Evolutionary conservation across 2,329 filamentous ascomycete species (phyloP).

Genomic region (Pestalotiopsis sp.): DNA sequence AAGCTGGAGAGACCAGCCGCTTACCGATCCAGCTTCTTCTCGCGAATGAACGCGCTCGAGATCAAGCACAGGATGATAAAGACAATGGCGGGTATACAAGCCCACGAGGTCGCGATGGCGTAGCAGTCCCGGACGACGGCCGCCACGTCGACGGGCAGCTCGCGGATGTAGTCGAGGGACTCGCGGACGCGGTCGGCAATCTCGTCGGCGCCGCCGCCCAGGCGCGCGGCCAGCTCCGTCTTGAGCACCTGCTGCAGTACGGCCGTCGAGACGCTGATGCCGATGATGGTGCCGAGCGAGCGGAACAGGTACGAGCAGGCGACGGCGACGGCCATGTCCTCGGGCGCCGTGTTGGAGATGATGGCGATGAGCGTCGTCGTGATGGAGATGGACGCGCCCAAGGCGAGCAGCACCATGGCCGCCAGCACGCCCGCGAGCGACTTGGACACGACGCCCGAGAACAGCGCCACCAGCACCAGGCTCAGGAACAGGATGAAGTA

Average conservation of each 20-base stretch:
- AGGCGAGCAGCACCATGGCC: conserved; percentile 53
- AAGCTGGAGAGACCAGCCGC: neutral
- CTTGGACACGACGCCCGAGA: conserved; percentile 52
- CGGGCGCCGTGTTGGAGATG: conserved; percentile 66
- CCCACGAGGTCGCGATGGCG: conserved; percentile 44
- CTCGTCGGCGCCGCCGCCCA: conserved; percentile 60
- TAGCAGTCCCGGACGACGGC: conserved; percentile 68
- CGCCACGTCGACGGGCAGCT: conserved; percentile 61
- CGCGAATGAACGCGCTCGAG: conserved; percentile 53
- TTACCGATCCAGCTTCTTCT: conserved; percentile 51
- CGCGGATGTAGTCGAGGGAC: conserved; percentile 69
- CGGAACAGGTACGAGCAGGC: conserved; percentile 83
- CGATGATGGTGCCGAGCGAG: conserved; percentile 74
- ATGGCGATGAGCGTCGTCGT: conserved; percentile 73
- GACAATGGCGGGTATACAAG: conserved; percentile 39
- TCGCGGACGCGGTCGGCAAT: conserved; percentile 72
- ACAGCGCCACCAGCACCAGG: conserved; percentile 56
- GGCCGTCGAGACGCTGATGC: conserved; percentile 71
- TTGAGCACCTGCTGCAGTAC: conserved; percentile 71
- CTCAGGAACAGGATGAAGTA: conserved; percentile 58
- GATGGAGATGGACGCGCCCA: conserved; percentile 55
- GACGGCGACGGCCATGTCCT: conserved; percentile 74
- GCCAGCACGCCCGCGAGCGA: conserved; percentile 55
- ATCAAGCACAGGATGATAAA: conserved; percentile 41
- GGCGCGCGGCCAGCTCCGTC: conserved; percentile 50